These are phyloP conservation scores for Clarireedia monteithiana DNA, from an alignment of 2,329 filamentous ascomycete genomes.

Conservation along the genomic window DNA sequence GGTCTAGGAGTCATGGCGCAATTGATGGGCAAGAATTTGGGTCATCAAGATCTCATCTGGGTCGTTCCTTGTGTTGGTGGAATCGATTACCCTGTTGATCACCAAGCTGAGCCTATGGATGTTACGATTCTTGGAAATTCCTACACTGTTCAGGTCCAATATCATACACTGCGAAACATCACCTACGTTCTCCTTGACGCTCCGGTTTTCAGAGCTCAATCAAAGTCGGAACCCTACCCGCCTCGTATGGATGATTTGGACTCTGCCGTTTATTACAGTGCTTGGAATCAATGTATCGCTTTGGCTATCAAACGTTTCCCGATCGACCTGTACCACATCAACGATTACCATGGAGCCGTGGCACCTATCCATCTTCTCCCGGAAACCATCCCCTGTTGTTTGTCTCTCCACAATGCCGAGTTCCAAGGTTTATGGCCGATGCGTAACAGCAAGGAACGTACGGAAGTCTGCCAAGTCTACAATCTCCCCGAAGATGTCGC, in stretches of 20 bases:
- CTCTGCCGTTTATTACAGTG: conserved; percentile 60
- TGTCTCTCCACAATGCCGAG: conserved; percentile 62
- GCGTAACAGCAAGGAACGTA: conserved; percentile 50
- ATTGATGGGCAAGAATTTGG: conserved; percentile 53
- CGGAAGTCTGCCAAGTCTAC: conserved; percentile 58
- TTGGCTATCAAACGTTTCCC: conserved; percentile 54
- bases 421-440: conserved; percentile 65
- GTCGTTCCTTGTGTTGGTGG: conserved; percentile 56
- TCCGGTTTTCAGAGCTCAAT: conserved; percentile 54
- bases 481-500: conserved; percentile 51
- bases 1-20: conserved; percentile 64
- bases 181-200: conserved; percentile 58
- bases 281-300: conserved; percentile 64
- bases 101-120: conserved; percentile 50
- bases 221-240: conserved; percentile 55
- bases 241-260: conserved; percentile 63
- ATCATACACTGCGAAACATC: conserved; percentile 56
- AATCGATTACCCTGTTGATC: conserved; percentile 54
- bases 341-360: conserved; percentile 56
- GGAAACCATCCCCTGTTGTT: conserved; percentile 48
- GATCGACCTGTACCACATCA: conserved; percentile 58
- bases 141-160: conserved; percentile 56
- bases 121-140: conserved; percentile 52
- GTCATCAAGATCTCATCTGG: conserved; percentile 59
- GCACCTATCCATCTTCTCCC: conserved; percentile 59